Conservation (phyloP, 2,329 filamentous ascomycete genomes). For the Emergomyces orientalis region DNA sequence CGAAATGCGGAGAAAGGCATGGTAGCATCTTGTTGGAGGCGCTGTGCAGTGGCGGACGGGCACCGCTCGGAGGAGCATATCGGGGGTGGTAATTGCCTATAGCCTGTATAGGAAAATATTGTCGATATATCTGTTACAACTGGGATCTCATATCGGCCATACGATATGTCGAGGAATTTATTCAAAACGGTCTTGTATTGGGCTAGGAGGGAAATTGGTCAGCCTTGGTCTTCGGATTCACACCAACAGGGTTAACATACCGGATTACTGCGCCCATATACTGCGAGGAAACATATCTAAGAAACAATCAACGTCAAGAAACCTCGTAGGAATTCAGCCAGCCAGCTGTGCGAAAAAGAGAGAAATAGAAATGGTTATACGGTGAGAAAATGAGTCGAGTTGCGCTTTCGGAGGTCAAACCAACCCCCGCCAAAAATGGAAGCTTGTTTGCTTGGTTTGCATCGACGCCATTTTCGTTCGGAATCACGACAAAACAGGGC, state of each 20-base stretch:
- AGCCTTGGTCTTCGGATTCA: background rate
- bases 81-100: background rate
- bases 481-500: background rate
- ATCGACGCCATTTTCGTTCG: constrained; percentile 7
- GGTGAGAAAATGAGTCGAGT: background rate
- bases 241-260: background rate
- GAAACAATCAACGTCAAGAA: background rate
- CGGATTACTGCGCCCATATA: background rate
- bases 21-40: constrained; percentile 21
- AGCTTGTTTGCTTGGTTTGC: constrained; percentile 16
- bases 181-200: background rate
- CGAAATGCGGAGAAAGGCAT: constrained; percentile 19
- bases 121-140: background rate
- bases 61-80: constrained; percentile 32
- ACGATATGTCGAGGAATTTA: background rate
- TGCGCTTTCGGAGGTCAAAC: background rate
- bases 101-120: background rate
- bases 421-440: background rate
- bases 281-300: background rate
- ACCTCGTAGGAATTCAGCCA: background rate
- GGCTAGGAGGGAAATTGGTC: background rate
- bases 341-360: background rate
- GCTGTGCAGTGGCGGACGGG: constrained; percentile 28
- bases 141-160: background rate
- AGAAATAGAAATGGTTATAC: background rate